A percentile compares a stretch with the other conserved stretches of the same genome.
Conservation (phyloP, 2,329 filamentous ascomycete genomes). For the Juglanconis sp. region DNA sequence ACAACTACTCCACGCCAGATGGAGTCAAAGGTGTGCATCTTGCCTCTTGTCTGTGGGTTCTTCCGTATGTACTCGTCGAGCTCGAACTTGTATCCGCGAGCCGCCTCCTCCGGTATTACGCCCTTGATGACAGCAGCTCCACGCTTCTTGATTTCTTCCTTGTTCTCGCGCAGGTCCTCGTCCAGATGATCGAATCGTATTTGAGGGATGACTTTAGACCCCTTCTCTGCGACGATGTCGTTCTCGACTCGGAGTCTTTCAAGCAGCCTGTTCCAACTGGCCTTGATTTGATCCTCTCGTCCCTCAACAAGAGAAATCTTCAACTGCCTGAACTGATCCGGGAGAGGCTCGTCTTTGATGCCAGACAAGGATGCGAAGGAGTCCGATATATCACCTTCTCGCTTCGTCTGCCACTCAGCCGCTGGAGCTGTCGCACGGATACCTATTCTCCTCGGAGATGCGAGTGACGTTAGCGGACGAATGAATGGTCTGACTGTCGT, state of each 20-base stretch:
- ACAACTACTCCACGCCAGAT: too few species aligned
- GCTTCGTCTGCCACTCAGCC: slow-evolving; percentile 32
- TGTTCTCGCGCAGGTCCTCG: slow-evolving; percentile 31
- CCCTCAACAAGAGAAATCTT: slow-evolving; percentile 52
- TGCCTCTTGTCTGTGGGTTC: slow-evolving; percentile 52
- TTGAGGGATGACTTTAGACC: slow-evolving; percentile 50
- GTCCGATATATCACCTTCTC: slow-evolving; percentile 61
- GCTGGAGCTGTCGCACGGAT: slow-evolving; percentile 20
- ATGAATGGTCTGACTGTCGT: neutral
- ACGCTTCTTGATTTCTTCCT: slow-evolving; percentile 54
- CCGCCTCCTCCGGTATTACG: slow-evolving; percentile 62
- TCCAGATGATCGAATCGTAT: slow-evolving; percentile 46
- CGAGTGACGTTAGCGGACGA: neutral
- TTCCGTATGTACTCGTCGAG: slow-evolving; percentile 61
- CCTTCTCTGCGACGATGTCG: slow-evolving; percentile 40
- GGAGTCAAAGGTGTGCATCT: neutral
- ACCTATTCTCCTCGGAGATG: neutral
- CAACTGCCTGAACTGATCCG: slow-evolving; percentile 52
- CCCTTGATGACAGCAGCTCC: slow-evolving; percentile 63
- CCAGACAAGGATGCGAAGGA: slow-evolving; percentile 59
- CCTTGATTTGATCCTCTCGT: slow-evolving; percentile 43
- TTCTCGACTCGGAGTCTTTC: slow-evolving; percentile 44
- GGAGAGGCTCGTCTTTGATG: slow-evolving; percentile 41
- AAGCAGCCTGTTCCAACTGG: slow-evolving; percentile 49
- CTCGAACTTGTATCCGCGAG: slow-evolving; percentile 61